A percentile compares a stretch with the other conserved stretches of the same genome.
These are phyloP conservation scores for Imleria badia DNA, from an alignment of 768 basidiomycete species.

Conservation along the genomic window DNA sequence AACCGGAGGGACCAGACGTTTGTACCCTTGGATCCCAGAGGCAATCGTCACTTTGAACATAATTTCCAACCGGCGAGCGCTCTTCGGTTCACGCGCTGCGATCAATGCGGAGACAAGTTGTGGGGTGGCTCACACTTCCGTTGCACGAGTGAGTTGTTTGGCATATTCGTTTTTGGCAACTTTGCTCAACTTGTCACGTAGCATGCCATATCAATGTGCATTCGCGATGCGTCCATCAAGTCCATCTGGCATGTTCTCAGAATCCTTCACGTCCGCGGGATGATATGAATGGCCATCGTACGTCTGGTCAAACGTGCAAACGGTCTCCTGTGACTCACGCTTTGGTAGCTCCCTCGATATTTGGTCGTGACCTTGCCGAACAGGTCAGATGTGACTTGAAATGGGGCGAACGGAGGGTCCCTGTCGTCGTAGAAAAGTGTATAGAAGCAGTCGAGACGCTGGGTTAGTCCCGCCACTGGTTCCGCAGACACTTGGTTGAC, in stretches of 20 bases:
- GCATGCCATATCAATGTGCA: constrained; percentile 87
- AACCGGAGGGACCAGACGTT: constrained; percentile 47
- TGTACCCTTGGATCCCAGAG: constrained; percentile 36
- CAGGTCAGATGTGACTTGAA: constrained; percentile 72
- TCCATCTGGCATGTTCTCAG: constrained; percentile 66
- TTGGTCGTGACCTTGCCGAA: constrained; percentile 84
- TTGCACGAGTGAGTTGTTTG: constrained; percentile 68
- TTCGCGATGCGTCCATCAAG: constrained; percentile 74
- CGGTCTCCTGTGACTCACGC: constrained; percentile 19
- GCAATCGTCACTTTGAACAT: constrained; percentile 59
- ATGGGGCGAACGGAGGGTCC: constrained; percentile 63
- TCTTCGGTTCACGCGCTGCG: constrained; percentile 87
- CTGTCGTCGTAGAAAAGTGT: constrained; percentile 93
- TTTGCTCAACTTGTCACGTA: constrained; percentile 31
- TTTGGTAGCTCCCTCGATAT: constrained; percentile 77
- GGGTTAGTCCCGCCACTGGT: constrained; percentile 48
- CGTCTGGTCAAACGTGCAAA: constrained; percentile 1
- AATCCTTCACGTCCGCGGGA: constrained; percentile 38
- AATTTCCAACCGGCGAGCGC: constrained; percentile 88
- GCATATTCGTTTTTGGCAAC: background rate
- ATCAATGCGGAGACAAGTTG: constrained; percentile 97
- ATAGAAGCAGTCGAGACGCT: constrained; percentile 88
- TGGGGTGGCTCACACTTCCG: constrained; percentile 97
- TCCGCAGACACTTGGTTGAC: background rate
- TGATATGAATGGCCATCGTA: constrained; percentile 24